These are phyloP conservation scores for Cardiospermum halicacabum DNA, from an alignment of 345 rosid genomes.

Conservation along the genomic window DNA sequence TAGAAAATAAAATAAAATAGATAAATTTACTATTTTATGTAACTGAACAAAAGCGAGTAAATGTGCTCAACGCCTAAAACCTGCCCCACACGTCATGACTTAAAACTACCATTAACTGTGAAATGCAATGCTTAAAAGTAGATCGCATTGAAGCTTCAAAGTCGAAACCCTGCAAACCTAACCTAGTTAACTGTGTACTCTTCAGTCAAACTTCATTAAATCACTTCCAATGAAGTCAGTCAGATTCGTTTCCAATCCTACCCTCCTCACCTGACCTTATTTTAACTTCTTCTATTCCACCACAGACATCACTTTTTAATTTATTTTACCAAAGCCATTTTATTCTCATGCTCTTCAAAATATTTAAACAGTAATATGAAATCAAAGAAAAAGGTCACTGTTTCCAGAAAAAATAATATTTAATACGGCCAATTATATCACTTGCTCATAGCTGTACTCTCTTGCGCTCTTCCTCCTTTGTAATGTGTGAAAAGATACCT, in stretches of 20 bases:
- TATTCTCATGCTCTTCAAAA: constrained; percentile 28
- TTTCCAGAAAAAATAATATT: constrained; percentile 19
- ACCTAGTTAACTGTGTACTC: background rate
- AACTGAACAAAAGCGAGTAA: too few relatives aligned
- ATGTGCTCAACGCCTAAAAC: too few relatives aligned
- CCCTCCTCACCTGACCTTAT: background rate
- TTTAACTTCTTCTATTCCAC: background rate
- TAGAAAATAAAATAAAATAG: too few relatives aligned
- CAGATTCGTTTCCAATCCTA: constrained; percentile 25
- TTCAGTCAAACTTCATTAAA: constrained; percentile 24
- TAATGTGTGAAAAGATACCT: constrained; percentile 5
- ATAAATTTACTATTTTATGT: too few relatives aligned
- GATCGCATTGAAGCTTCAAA: too few relatives aligned
- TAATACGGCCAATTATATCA: constrained; percentile 1
- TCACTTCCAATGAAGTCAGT: constrained; percentile 8
- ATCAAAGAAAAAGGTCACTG: background rate
- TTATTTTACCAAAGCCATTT: constrained; percentile 13
- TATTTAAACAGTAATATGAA: background rate
- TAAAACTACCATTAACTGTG: too few relatives aligned
- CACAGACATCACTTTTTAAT: background rate
- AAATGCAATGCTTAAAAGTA: too few relatives aligned
- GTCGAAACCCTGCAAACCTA: constrained; percentile 16
- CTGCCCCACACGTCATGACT: too few relatives aligned
- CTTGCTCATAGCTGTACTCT: constrained; percentile 12
- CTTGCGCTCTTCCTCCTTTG: background rate